A percentile compares a stretch with the other conserved stretches of the same genome.
phyloP scores from a whole-genome alignment of 2,329 filamentous ascomycete genomes.

The Stagonosporopsis tanaceti region DNA sequence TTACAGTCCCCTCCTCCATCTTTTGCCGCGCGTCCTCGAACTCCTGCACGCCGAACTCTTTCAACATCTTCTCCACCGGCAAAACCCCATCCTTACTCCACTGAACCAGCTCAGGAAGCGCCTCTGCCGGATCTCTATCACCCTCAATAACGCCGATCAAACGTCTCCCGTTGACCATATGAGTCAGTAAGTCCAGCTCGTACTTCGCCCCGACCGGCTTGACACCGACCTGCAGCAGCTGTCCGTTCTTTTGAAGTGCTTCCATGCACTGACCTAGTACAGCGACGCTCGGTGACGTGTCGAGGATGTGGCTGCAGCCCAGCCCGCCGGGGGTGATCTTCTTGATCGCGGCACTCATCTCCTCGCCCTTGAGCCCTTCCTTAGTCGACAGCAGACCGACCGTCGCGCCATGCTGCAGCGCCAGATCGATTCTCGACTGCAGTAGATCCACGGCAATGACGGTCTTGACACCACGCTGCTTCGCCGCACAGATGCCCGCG shows the following conservation, averaged over 20 bases:
- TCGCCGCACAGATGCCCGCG: constrained; percentile 49
- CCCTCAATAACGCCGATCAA: constrained; percentile 27
- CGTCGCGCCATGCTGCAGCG: constrained; percentile 47
- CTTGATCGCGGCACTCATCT: constrained; percentile 48
- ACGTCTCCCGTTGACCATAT: constrained; percentile 24
- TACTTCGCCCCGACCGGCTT: constrained; percentile 28
- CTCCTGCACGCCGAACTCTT: constrained; percentile 18
- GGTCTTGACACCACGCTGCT: constrained; percentile 48
- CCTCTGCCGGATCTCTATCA: constrained; percentile 25
- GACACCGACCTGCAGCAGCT: constrained; percentile 24
- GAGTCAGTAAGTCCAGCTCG: constrained; percentile 24
- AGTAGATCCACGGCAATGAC: constrained; percentile 51
- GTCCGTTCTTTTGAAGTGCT: constrained; percentile 26
- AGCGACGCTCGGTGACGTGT: constrained; percentile 22
- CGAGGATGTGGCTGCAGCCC: constrained; percentile 23
- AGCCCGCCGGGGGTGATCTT: constrained; percentile 30
- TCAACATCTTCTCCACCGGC: constrained; percentile 26
- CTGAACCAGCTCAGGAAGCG: constrained; percentile 24
- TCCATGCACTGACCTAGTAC: constrained; percentile 26
- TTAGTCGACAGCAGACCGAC: constrained; percentile 18
- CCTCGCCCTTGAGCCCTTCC: constrained; percentile 19
- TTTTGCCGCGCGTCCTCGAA: constrained; percentile 22
- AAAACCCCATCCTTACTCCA: constrained; percentile 20
- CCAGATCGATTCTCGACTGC: constrained; percentile 44
- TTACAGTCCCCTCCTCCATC: constrained; percentile 26